Evolutionary conservation across 495 filamentous ascomycete species (phyloP).

Genomic region (Aspergillus conjunctus): DNA sequence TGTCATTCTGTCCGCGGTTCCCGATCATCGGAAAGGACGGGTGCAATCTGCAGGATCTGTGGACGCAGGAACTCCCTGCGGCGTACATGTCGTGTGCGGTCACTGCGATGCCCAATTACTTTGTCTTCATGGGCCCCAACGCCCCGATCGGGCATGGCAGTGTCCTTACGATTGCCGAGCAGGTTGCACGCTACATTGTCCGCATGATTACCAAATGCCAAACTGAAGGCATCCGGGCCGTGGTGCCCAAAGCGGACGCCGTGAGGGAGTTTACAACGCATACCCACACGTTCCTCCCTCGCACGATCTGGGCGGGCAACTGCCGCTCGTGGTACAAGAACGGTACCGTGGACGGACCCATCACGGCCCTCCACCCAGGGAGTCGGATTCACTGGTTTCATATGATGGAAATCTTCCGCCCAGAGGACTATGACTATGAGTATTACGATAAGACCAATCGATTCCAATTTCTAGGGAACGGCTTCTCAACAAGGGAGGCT

Average conservation of each 20-base stretch:
- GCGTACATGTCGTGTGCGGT: not conserved
- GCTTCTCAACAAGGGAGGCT: constrained; percentile 27
- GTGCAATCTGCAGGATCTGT: constrained; percentile 12
- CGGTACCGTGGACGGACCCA: constrained; percentile 16
- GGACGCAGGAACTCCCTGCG: not conserved
- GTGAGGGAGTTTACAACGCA: constrained; percentile 42
- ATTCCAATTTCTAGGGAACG: constrained; percentile 32
- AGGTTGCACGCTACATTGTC: constrained; percentile 41
- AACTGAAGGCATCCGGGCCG: constrained; percentile 28
- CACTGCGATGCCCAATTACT: constrained; percentile 8
- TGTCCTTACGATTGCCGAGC: constrained; percentile 38
- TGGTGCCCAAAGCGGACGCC: constrained; percentile 26
- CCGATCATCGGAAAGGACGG: constrained; percentile 36
- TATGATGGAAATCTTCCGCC: constrained; percentile 44
- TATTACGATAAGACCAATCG: constrained; percentile 21
- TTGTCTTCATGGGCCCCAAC: constrained; percentile 36
- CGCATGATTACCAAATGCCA: constrained; percentile 38
- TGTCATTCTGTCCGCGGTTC: constrained; percentile 36
- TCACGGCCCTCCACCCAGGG: constrained; percentile 30
- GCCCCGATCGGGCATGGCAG: constrained; percentile 40
- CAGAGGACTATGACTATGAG: constrained; percentile 50
- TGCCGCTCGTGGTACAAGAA: constrained; percentile 49
- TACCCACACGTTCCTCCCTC: constrained; percentile 35
- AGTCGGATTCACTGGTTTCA: constrained; percentile 54
- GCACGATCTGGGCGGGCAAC: constrained; percentile 41